Percentiles rank a stretch among this genome's conserved stretches.
These are phyloP conservation scores for Neurospora tetraspora DNA, from an alignment of 495 filamentous ascomycete species.

Conservation along the genomic window DNA sequence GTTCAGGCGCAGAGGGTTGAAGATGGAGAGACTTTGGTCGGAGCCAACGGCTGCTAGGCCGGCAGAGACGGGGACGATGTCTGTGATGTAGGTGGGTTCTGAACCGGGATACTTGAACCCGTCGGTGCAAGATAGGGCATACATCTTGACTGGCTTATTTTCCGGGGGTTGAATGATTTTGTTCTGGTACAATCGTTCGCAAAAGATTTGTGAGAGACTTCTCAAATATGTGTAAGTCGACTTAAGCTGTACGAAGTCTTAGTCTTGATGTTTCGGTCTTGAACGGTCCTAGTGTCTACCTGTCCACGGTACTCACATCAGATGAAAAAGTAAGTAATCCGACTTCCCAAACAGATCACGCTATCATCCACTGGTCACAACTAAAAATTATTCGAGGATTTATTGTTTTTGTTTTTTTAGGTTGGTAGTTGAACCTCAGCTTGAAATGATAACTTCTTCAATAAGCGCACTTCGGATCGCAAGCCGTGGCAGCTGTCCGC, in stretches of 20 bases:
- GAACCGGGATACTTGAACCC: constrained; percentile 33
- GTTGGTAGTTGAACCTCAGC: neutral
- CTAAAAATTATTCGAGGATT: neutral
- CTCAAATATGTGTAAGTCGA: neutral
- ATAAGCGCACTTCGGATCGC: neutral
- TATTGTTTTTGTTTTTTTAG: neutral
- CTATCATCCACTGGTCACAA: neutral
- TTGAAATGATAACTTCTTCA: neutral
- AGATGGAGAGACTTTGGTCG: constrained; percentile 45
- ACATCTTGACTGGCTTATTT: constrained; percentile 26
- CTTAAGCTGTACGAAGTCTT: neutral
- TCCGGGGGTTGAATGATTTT: neutral
- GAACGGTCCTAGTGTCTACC: neutral
- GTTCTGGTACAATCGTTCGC: neutral
- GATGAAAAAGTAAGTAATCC: neutral
- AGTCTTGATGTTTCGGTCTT: neutral
- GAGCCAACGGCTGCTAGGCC: constrained; percentile 41
- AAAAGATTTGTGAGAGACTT: neutral
- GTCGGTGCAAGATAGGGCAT: constrained; percentile 30
- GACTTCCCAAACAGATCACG: neutral
- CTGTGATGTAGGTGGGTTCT: constrained; percentile 39
- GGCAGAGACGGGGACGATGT: constrained; percentile 33
- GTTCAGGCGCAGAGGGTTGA: constrained; percentile 38
- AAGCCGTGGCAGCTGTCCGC: neutral
- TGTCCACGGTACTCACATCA: neutral